Conservation (phyloP, 2,329 filamentous ascomycete species). For the Aspergillus sp. region DNA sequence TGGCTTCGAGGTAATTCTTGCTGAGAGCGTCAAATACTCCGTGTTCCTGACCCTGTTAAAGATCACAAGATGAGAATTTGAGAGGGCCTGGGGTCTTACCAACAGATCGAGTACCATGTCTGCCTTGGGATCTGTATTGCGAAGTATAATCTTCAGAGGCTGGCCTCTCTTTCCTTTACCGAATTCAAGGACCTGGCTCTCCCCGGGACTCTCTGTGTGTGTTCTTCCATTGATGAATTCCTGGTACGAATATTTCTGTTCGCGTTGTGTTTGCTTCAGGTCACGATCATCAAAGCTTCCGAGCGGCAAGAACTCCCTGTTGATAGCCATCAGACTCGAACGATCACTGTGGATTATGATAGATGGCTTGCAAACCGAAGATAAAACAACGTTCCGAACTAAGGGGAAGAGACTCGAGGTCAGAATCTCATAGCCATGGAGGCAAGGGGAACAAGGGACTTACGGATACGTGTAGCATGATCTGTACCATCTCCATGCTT, state of each 20-base stretch:
- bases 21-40: constrained; percentile 43
- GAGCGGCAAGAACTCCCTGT: constrained; percentile 29
- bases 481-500: constrained; percentile 43
- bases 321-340: constrained; percentile 9
- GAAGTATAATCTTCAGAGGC: constrained; percentile 35
- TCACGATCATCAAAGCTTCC: constrained; percentile 29
- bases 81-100: constrained; percentile 25
- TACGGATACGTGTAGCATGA: constrained; percentile 42
- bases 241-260: constrained; percentile 20
- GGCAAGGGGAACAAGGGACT: constrained; percentile 14
- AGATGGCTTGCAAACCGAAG: constrained; percentile 20
- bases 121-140: constrained; percentile 33
- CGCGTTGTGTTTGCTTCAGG: constrained; percentile 18
- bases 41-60: constrained; percentile 38
- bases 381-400: constrained; percentile 32
- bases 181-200: constrained; percentile 7
- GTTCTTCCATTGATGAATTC: constrained; percentile 20
- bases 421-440: constrained; percentile 1
- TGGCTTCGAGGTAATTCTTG: constrained; percentile 34
- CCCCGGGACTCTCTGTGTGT: constrained; percentile 2
- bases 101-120: constrained; percentile 43
- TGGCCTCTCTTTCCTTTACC: constrained; percentile 21
- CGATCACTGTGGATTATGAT: background rate
- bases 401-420: constrained; percentile 6
- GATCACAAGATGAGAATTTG: background rate